These are phyloP conservation scores for Rosa rugosa DNA, from an alignment of 306 rosid species.

Conservation along the genomic window DNA sequence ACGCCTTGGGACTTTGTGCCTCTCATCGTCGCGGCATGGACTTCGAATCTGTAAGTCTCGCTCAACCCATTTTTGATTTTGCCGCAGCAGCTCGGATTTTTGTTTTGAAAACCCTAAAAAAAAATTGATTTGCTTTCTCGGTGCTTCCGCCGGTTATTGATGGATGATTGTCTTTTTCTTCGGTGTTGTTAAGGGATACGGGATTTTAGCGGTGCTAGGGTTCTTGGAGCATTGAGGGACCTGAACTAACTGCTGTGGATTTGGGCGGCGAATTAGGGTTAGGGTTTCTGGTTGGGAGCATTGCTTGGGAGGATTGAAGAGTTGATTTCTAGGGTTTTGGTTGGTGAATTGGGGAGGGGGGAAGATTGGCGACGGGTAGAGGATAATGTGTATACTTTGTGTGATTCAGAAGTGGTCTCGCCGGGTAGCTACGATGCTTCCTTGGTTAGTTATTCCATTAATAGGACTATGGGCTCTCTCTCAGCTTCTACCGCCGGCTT, in stretches of 20 bases:
- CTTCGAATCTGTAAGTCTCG: conserved; percentile 51
- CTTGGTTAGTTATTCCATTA: conserved; percentile 97
- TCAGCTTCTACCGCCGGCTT: conserved; percentile 97
- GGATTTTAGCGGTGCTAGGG: conserved; percentile 60
- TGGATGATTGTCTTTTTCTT: conserved; percentile 24
- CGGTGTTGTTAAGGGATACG: conserved; percentile 26
- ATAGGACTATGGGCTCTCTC: conserved; percentile 97
- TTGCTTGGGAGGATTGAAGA: conserved; percentile 24
- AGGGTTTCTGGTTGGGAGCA: conserved; percentile 45
- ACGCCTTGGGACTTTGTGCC: conserved; percentile 21
- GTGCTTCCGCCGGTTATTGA: conserved; percentile 35
- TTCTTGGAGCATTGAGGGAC: conserved; percentile 51
- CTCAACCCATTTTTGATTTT: conserved; percentile 29
- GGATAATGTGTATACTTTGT: conserved; percentile 99
- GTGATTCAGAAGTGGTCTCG: conserved; percentile 99
- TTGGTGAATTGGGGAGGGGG: conserved; percentile 33
- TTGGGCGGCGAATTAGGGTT: conserved; percentile 39
- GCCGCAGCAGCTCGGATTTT: conserved; percentile 6
- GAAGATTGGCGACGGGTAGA: conserved; percentile 63
- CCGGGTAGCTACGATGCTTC: conserved; percentile 98
- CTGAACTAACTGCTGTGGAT: conserved; percentile 33
- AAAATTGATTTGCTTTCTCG: conserved; percentile 20
- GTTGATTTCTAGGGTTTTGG: conserved; percentile 41
- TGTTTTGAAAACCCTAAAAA: conserved; percentile 9
- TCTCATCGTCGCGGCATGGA: conserved; percentile 16